phyloP scores from a whole-genome alignment of 2,329 filamentous ascomycete species.

The Cercospora berteroae region DNA sequence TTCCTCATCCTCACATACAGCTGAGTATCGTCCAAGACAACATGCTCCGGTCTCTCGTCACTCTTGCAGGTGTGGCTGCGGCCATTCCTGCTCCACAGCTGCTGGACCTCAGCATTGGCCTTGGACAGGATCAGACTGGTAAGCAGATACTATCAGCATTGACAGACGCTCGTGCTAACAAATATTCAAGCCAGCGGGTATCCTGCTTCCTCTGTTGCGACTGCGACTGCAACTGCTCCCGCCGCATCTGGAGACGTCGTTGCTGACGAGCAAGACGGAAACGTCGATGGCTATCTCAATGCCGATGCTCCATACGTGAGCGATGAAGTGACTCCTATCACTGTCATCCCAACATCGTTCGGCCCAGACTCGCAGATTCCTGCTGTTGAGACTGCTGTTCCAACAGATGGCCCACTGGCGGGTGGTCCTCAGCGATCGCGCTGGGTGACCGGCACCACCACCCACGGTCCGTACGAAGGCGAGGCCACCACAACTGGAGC shows the following conservation, averaged over 20 bases:
- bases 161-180: neutral
- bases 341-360: slow-evolving; percentile 43
- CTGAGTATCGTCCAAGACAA: slow-evolving; percentile 8
- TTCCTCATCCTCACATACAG: neutral
- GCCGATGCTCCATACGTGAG: slow-evolving; percentile 45
- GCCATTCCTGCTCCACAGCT: slow-evolving; percentile 18
- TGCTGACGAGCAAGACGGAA: slow-evolving; percentile 30
- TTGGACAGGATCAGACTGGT: neutral
- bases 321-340: slow-evolving; percentile 37
- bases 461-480: slow-evolving; percentile 68
- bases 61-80: slow-evolving; percentile 15
- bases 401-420: slow-evolving; percentile 35
- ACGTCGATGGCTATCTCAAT: slow-evolving; percentile 45
- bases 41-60: slow-evolving; percentile 14
- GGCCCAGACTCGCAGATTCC: slow-evolving; percentile 46
- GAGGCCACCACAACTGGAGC: slow-evolving; percentile 69
- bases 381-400: slow-evolving; percentile 37
- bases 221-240: neutral
- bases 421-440: slow-evolving; percentile 49
- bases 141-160: neutral
- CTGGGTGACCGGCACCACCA: slow-evolving; percentile 58
- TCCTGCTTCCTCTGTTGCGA: neutral
- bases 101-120: neutral
- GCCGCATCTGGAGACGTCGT: slow-evolving; percentile 5
- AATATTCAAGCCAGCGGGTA: neutral